phyloP scores from a whole-genome alignment of 2,329 filamentous ascomycete genomes.

The Paecilomyces fulvus region DNA sequence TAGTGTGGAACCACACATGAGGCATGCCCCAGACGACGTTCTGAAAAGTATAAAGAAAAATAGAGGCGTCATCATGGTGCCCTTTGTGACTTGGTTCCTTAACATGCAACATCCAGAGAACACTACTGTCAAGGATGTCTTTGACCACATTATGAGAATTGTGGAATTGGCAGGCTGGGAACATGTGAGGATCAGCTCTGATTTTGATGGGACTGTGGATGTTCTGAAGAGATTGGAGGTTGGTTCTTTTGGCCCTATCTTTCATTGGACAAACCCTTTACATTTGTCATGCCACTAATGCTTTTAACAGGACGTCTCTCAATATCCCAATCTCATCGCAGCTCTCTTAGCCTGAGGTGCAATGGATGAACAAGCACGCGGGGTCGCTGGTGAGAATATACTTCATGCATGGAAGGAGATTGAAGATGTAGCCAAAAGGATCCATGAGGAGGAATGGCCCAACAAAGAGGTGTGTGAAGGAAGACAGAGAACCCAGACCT shows the following conservation, averaged over 20 bases:
- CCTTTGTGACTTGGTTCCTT: conserved; percentile 12
- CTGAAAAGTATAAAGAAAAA: conserved; percentile 10
- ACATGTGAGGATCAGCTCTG: conserved; percentile 7
- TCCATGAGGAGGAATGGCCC: conserved; percentile 2
- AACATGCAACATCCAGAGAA: conserved; percentile 11
- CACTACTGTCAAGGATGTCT: conserved; percentile 24
- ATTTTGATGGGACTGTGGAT: conserved; percentile 5
- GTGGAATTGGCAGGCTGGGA: conserved; percentile 7
- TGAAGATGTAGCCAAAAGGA: conserved; percentile 1
- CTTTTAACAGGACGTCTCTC: conserved; percentile 12
- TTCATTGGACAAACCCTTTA: not conserved
- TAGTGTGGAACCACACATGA: conserved; percentile 3
- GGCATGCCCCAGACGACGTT: conserved; percentile 16
- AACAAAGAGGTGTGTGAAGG: conserved; percentile 5
- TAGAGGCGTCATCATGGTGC: conserved; percentile 17
- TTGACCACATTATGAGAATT: conserved; percentile 16
- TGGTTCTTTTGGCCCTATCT: not conserved
- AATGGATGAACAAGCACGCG: conserved; percentile 4
- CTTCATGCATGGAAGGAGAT: conserved; percentile 5
- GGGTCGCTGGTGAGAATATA: conserved; percentile 6
- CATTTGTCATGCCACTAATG: not conserved
- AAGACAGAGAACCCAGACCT: not conserved
- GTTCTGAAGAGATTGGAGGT: conserved; percentile 3
- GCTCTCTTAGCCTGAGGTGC: conserved; percentile 5
- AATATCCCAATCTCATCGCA: conserved; percentile 9